Evolutionary conservation across 78 protist species (phyloP), one percentile per base, ranked within the genome.

Genomic region (Cavenderia fasciculata): DNA sequence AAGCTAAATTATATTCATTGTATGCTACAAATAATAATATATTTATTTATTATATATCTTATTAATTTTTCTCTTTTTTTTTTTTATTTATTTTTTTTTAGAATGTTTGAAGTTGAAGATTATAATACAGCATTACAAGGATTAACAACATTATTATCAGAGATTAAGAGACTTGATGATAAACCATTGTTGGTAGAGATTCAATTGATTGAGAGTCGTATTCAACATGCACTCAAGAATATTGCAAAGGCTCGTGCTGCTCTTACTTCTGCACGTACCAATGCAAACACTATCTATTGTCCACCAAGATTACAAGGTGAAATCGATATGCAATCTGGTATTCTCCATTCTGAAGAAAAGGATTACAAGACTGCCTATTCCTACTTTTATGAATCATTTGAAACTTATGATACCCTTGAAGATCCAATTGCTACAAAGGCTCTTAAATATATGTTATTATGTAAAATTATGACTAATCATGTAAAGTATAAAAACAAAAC

Each of bases 331-430:
- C 97, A 95, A 89, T 54, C 96, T 12, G 99, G 99, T 33, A 74
- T 95, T 5, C 85, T 98, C 14, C 95, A 96, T 46, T 98, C 99
- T 11, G 99, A 98, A 84, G 99, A 98, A 86, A 92, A 90, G 52
- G 99, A 98, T 84, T 98, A 59, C 91, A 98, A 98, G 93, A 98
- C 99, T 1, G 98, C 99, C 11, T 92, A 91, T 66, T 97, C 99
- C 6, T 98, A 98, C 96, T 96, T 98, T 46, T 97, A 63, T 65
- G 99, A 98, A 84, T 96, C 98, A 43, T 95, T 97, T 27, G 99
- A 98, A 86, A 97, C 94, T 6, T 97, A 56, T 72, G 85, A 92
- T 23, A 19, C 94, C 4, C 29, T 85, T 4, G 96, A 87, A 1
- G 95, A 95, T 40, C 74, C 59, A 31, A 46, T 65, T 6, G 96